These are phyloP conservation scores for Penicillium tannophilum DNA, from an alignment of 495 filamentous ascomycete genomes.

Conservation along the genomic window DNA sequence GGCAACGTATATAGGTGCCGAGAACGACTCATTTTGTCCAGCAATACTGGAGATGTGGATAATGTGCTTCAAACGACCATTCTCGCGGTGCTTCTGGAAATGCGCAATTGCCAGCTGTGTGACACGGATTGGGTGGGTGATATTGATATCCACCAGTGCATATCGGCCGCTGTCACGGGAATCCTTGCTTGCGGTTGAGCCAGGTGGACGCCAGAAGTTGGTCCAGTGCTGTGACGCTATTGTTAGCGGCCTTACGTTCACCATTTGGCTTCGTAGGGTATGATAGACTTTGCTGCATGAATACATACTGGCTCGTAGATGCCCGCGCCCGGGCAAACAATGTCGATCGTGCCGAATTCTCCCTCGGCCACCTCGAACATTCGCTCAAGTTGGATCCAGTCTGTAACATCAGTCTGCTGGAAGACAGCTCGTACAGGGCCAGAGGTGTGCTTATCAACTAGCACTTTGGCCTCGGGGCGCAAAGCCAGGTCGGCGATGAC, in stretches of 20 bases:
- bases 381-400: slow-evolving; percentile 59
- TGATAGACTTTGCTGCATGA: not conserved
- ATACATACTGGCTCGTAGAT: slow-evolving; percentile 61
- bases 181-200: slow-evolving; percentile 52
- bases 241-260: not conserved
- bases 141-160: slow-evolving; percentile 62
- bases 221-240: slow-evolving; percentile 51
- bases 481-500: slow-evolving; percentile 66
- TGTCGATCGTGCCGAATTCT: slow-evolving; percentile 61
- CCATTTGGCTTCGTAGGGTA: not conserved
- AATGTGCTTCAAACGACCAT: slow-evolving; percentile 49
- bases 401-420: slow-evolving; percentile 62
- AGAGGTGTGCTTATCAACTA: slow-evolving; percentile 54
- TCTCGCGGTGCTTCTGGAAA: slow-evolving; percentile 44
- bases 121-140: slow-evolving; percentile 69
- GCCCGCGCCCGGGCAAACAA: slow-evolving; percentile 71
- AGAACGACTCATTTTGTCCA: slow-evolving; percentile 54
- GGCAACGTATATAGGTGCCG: slow-evolving; percentile 61
- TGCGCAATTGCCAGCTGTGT: slow-evolving; percentile 66
- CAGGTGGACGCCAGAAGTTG: slow-evolving; percentile 69
- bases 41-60: slow-evolving; percentile 66
- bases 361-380: slow-evolving; percentile 58
- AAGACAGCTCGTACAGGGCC: slow-evolving; percentile 55
- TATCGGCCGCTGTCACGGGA: slow-evolving; percentile 49
- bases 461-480: slow-evolving; percentile 61